phyloP scores from a whole-genome alignment of 2,329 filamentous ascomycete genomes.

The Fusarium euwallaceae region DNA sequence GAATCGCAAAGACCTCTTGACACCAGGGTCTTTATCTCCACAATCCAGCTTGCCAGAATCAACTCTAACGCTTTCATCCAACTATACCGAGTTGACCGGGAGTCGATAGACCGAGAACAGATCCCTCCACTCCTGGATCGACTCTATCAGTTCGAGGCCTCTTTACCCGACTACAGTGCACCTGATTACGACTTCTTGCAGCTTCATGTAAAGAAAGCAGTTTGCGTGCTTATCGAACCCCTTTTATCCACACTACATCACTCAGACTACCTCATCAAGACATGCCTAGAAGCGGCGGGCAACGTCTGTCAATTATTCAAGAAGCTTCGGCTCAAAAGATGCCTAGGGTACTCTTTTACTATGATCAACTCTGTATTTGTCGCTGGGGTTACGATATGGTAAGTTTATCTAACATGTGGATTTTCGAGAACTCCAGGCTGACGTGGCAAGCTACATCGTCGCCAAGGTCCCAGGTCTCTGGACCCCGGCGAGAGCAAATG shows the following conservation, averaged over 20 bases:
- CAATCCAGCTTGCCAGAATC: background rate
- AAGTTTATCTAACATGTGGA: background rate
- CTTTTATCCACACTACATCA: background rate
- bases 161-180: background rate
- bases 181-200: background rate
- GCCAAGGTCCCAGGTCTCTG: background rate
- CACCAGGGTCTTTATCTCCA: background rate
- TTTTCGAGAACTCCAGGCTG: fast-evolving
- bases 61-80: background rate
- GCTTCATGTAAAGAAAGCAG: background rate
- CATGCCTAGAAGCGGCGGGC: background rate
- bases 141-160: background rate
- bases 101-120: background rate
- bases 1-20: background rate
- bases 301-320: background rate
- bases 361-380: background rate
- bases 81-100: background rate
- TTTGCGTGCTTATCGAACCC: background rate
- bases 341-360: background rate
- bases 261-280: background rate
- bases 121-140: background rate
- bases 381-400: background rate
- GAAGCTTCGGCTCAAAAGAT: background rate
- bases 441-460: background rate
- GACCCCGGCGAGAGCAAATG: background rate